Evolutionary conservation across 1,284 basidiomycete genomes (phyloP).

Genomic region (Rhizoctonia solani): DNA sequence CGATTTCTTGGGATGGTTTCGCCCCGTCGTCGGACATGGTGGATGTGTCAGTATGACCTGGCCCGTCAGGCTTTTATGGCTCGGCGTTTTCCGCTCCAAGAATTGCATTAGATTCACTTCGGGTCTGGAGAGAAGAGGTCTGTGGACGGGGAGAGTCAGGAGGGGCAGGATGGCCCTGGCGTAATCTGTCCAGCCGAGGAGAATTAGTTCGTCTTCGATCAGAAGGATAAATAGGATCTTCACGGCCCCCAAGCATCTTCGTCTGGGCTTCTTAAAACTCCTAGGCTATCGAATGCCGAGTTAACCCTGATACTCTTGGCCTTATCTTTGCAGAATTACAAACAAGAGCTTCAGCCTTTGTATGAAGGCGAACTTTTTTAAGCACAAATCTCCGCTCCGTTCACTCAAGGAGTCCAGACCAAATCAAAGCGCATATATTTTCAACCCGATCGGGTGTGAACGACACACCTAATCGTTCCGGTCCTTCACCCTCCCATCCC

Average conservation of each 20-base stretch:
- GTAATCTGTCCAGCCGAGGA: not conserved
- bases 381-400: not conserved
- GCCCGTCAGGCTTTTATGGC: no score
- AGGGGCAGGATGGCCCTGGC: no score
- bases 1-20: no score
- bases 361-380: not conserved
- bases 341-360: not conserved
- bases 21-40: no score
- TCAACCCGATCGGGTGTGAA: no score
- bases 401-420: not conserved
- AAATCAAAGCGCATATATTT: not conserved
- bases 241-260: no score
- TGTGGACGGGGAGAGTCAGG: no score
- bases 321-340: not conserved
- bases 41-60: no score
- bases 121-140: not conserved
- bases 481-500: slow-evolving; percentile 4
- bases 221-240: not conserved
- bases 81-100: no score
- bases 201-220: not conserved
- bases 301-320: no score
- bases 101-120: not conserved
- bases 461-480: slow-evolving; percentile 28
- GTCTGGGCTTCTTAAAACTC: no score
- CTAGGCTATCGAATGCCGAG: no score